Base-by-base conservation (phyloP, 768 basidiomycete species). In the Hygrophoropsis aurantiaca region DNA sequence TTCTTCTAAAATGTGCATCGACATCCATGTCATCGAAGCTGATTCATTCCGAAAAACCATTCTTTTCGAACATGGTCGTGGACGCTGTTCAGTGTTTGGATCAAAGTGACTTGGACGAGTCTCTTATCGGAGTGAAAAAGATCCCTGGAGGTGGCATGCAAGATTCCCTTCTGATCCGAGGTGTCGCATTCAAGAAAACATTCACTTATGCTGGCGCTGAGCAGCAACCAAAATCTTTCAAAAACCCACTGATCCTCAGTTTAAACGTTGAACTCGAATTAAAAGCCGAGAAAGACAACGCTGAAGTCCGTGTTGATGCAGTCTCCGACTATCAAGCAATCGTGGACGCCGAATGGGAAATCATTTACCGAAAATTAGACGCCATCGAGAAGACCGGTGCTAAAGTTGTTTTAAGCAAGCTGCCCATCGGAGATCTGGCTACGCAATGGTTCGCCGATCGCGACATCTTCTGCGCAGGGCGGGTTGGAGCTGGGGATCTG, bases 1-100 rank as follows among this genome's bases (percentile, higher is more conserved):
- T 98, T 19, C 80, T 98, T 26, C 78, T 97, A 57, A 94, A 97
- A 74, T 97, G 94, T 68, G 97, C 97, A 21, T 87, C 94, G 21
- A 99, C 97, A 3, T 95, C 97, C n/a, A 97, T 98, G 95, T 98
- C 97, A 13, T 98, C 95, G 51, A 99, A 98, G 69, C 82, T 98
- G 51, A 97, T 99, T 58, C 95, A 97, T 66, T 93, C 92, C 11
- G 92, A 97, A 72, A 98, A 97, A 61, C 97, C 95, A 1, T 98
- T 98, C 74, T 99, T 99, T 75, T 90, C 94, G 10, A 84, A 88
- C 54, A 98, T 99, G 94, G 97, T 97, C 41, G 97, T 99, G 39
- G 93, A 98, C 60, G 94, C 97, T 30, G 93, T 99, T 40, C 81
- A 85, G 53, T 92, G 84, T 45, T 76, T 98, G 26, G 94, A 98